Evolutionary conservation across 108 stramenopile genomes (phyloP).

Genomic region (Cyclotella atomus): DNA sequence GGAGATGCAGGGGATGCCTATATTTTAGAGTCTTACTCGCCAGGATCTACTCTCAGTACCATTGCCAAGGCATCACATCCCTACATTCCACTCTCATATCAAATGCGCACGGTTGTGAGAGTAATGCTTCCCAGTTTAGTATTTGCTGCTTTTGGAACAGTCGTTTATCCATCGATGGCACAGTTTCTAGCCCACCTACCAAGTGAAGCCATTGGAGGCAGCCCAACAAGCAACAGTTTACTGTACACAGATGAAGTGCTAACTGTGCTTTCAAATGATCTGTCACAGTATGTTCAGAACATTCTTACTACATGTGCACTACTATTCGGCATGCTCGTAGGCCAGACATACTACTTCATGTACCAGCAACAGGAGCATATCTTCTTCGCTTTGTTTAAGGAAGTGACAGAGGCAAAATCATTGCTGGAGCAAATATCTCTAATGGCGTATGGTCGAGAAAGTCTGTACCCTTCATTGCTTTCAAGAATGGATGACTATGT

Average conservation of each 20-base stretch:
- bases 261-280: slow-evolving; percentile 52
- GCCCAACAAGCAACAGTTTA: background rate
- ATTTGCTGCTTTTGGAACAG: slow-evolving; percentile 13
- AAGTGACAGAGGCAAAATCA: slow-evolving; percentile 56
- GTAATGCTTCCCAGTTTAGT: slow-evolving; percentile 39
- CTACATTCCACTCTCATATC: slow-evolving; percentile 43
- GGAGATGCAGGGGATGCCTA: background rate
- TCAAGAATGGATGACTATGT: slow-evolving; percentile 53
- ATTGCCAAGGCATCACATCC: slow-evolving; percentile 27
- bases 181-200: slow-evolving; percentile 31
- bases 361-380: slow-evolving; percentile 82
- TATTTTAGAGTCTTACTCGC: slow-evolving; percentile 42
- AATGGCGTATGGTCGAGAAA: slow-evolving; percentile 36
- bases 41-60: slow-evolving; percentile 38
- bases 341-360: slow-evolving; percentile 70
- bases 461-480: slow-evolving; percentile 32
- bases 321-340: slow-evolving; percentile 53
- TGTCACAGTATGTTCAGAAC: slow-evolving; percentile 63
- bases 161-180: slow-evolving; percentile 27
- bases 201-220: background rate
- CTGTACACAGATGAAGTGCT: slow-evolving; percentile 47
- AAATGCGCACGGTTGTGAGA: slow-evolving; percentile 45
- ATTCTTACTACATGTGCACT: slow-evolving; percentile 53
- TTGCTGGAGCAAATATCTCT: slow-evolving; percentile 57
- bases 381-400: slow-evolving; percentile 49